Base-by-base conservation (phyloP, 805 yeast species). In the Cyberlindnera sargentensis region DNA sequence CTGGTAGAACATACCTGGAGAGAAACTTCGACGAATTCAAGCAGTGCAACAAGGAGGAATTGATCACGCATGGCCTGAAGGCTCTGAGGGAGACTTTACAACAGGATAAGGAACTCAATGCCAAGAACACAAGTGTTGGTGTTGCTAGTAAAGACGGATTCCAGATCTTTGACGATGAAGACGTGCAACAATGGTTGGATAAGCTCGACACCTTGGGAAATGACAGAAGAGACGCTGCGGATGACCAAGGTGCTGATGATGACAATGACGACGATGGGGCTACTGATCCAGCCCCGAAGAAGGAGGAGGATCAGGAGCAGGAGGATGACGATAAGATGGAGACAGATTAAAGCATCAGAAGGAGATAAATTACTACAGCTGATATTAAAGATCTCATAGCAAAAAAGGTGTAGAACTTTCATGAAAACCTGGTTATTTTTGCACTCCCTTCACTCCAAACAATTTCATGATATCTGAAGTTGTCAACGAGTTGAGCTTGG, bases 1-100 rank as follows among this genome's bases (percentile, higher is more conserved):
- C 98, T 40, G 97, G 96, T 11, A 80, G 95, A 69, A 93, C 99
- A 3, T 93, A 88, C 56, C 70, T 93, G 61, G 99, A 93, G 66
- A 81, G 96, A 61, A 82, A 83, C 53, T 73, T 82, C 60, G 88
- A 85, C 32, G 70, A 71, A 29, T 85, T 87, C 53, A 73, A 75
- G 43, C 68, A 80, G 6, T 68, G 76, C 9, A 68, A 74, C 33
- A 67, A 79, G 35, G 95, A 88, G 55, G 81, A 85, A 54, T 76
- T 93, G 52, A 80, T 93, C 47, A 79, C 82, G 36, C 89, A 81
- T 55, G 98, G 95, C 4, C 80, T 93, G 54, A 82, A 81, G 53
- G 95, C 99, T 0, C 73, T 93, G 60, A 82, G 96, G 65, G 98
- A 93, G 59, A 91, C 98, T 0, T 72, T 93, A 55, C 80, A 93